Base-by-base conservation (phyloP, 495 filamentous ascomycete genomes). In the Penicillium longicatenatum region DNA sequence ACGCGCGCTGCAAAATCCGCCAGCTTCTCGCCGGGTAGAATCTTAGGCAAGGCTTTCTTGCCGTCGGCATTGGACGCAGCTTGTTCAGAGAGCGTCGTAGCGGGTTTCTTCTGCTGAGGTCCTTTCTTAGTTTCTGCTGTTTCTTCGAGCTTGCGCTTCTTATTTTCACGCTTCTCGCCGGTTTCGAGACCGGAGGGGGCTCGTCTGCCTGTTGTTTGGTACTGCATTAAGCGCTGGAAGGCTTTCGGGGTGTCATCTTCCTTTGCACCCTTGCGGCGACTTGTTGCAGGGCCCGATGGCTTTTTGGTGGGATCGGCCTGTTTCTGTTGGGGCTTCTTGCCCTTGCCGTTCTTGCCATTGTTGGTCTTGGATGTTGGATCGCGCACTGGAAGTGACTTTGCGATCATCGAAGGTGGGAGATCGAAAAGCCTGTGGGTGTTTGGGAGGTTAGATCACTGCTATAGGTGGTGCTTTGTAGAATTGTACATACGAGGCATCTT, bases 1-100 rank as follows among this genome's bases (percentile, higher is more conserved):
- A 98, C 94, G 6, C 94, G 86, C 39, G 89, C 87, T 3, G 84
- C 75, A 69, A 96, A 98, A 54, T 94, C 90, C 2, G 84, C 85
- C 56, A 98, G 76, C 24, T 82, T 80, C 72, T 98, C 94, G 19
- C 90, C 89, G 0, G 92, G 91, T 11, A 83, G 77, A 50, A 98
- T 97, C 47, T 80, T 89, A 6, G 84, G 88, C 2, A 82, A 60
- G 7, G 73, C 67, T 19, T 56, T 31, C 39, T 61, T 61, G 19
- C 62, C 52, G 1, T 69, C 31, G 19, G 30, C 31, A 22, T 11
- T 22, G 17, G 53, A 8, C 20, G 31, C 30, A 11, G 44, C n/a
- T 39, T 55, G 21, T 9, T 48, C 45, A 10, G 45, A 29, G 16
- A 30, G 0, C 5, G 21, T 29, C 6, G 22, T 17, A 8, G 45